Conservation (phyloP, 2,329 filamentous ascomycete species). For the Aspergillus ibericus region DNA sequence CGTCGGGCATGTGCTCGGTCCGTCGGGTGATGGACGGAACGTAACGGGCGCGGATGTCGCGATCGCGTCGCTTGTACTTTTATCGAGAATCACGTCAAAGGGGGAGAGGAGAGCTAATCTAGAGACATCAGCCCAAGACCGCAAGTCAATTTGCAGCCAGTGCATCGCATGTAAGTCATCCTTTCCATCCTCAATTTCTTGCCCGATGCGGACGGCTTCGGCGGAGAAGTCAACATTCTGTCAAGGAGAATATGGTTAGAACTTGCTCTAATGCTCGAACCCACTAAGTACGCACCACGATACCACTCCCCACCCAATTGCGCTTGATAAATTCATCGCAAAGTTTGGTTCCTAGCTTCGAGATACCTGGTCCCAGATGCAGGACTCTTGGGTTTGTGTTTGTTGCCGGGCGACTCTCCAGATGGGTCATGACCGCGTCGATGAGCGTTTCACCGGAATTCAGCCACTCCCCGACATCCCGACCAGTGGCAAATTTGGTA, state of each 20-base stretch:
- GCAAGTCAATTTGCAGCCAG: constrained; percentile 33
- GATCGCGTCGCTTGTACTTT: constrained; percentile 41
- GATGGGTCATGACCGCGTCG: constrained; percentile 26
- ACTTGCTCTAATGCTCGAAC: neutral
- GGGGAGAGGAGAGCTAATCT: constrained; percentile 25
- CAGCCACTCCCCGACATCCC: constrained; percentile 41
- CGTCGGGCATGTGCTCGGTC: constrained; percentile 21
- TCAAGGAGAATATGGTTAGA: neutral
- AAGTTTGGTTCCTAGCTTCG: constrained; percentile 32
- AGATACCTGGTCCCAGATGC: constrained; percentile 38
- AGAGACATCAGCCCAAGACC: constrained; percentile 34
- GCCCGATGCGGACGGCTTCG: constrained; percentile 38
- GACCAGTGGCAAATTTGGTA: constrained; percentile 34
- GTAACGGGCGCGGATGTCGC: constrained; percentile 26
- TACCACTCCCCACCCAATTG: constrained; percentile 30
- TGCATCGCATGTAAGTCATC: constrained; percentile 27
- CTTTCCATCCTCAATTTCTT: constrained; percentile 23
- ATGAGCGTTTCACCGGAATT: constrained; percentile 35
- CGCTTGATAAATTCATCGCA: constrained; percentile 27
- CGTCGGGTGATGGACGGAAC: constrained; percentile 14
- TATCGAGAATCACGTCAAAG: constrained; percentile 37
- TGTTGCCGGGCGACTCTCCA: constrained; percentile 19
- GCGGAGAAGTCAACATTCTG: constrained; percentile 41
- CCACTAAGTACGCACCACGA: constrained; percentile 28
- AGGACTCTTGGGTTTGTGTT: constrained; percentile 25